phyloP scores from a whole-genome alignment of 2,329 filamentous ascomycete genomes.

The Paramyrothecium roridum region DNA sequence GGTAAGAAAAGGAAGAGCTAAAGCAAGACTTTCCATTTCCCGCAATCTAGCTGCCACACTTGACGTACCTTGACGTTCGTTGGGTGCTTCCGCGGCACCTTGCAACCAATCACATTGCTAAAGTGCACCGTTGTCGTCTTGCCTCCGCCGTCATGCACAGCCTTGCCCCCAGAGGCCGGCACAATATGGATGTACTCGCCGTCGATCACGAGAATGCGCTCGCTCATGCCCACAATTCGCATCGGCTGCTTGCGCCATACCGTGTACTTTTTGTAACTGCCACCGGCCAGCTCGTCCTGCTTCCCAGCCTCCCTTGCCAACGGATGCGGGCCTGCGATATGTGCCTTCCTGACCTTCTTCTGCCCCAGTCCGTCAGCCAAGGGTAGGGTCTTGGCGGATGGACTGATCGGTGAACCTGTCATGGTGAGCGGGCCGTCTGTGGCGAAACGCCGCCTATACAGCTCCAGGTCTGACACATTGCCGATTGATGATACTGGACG shows the following conservation, averaged over 20 bases:
- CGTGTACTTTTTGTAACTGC: constrained; percentile 71
- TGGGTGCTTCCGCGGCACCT: constrained; percentile 75
- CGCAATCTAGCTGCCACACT: constrained; percentile 1
- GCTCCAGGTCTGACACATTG: constrained; percentile 70
- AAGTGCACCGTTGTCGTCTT: constrained; percentile 83
- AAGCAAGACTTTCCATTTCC: too few species aligned
- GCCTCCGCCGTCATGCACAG: constrained; percentile 57
- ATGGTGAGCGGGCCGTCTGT: constrained; percentile 70
- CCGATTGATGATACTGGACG: constrained; percentile 77
- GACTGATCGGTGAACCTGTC: constrained; percentile 64
- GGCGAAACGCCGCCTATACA: constrained; percentile 71
- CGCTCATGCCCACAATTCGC: constrained; percentile 72
- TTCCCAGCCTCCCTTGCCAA: constrained; percentile 62
- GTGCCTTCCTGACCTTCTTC: constrained; percentile 51
- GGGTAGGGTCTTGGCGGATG: constrained; percentile 63
- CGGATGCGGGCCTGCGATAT: constrained; percentile 59
- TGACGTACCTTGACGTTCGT: constrained; percentile 70
- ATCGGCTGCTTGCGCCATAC: constrained; percentile 82
- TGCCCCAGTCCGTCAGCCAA: constrained; percentile 41
- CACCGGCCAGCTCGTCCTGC: constrained; percentile 54
- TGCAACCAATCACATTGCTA: constrained; percentile 77
- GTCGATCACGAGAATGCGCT: constrained; percentile 75
- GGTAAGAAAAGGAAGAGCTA: too few species aligned
- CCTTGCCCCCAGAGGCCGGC: constrained; percentile 65
- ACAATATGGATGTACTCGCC: constrained; percentile 86